These are phyloP conservation scores for Pseudogymnoascus sp. DNA, from an alignment of 2,329 filamentous ascomycete genomes.

Conservation along the genomic window DNA sequence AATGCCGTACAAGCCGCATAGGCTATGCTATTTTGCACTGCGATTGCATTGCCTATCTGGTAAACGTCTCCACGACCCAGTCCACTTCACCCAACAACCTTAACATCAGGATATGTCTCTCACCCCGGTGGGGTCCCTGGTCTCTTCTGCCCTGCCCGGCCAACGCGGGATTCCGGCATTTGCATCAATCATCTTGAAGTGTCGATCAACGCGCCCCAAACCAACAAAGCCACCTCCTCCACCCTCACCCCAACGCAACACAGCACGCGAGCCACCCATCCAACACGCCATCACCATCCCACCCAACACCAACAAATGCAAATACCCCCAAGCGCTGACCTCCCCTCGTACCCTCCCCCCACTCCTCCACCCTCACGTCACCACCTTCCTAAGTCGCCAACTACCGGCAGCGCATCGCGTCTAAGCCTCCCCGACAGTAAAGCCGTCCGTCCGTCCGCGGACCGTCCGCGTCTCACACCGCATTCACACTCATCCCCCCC, in stretches of 20 bases:
- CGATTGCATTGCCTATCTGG: background rate
- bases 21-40: background rate
- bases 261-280: background rate
- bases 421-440: background rate
- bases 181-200: background rate
- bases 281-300: background rate
- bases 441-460: background rate
- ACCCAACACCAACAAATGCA: background rate
- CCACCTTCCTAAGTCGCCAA: background rate
- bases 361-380: background rate
- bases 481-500: background rate
- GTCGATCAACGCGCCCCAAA: background rate
- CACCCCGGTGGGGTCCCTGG: background rate
- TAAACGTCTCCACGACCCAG: background rate
- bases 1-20: background rate
- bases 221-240: background rate
- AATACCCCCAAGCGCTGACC: background rate
- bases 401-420: background rate
- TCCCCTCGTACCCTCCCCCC: too few species aligned
- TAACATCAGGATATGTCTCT: background rate
- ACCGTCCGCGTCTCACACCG: background rate
- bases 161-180: background rate
- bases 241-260: background rate
- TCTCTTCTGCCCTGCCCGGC: background rate
- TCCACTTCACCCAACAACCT: background rate